Evolutionary conservation across 2,329 filamentous ascomycete genomes (phyloP).

Genomic region (Botrytis galanthina): DNA sequence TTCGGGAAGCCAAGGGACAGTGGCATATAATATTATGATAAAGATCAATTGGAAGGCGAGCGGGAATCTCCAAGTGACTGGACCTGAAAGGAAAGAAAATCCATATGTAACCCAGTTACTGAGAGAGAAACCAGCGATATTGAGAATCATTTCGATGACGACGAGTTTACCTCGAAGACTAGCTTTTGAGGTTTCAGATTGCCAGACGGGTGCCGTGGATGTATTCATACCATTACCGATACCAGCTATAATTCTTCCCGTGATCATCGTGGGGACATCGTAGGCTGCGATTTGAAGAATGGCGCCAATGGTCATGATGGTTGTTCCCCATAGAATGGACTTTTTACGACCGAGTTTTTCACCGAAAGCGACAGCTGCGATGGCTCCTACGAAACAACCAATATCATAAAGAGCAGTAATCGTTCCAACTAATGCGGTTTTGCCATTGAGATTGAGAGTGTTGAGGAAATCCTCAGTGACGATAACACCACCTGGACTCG

Average conservation of each 20-base stretch:
- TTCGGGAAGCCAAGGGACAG: slow-evolving; percentile 38
- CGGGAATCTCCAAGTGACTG: slow-evolving; percentile 21
- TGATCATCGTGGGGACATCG: slow-evolving; percentile 54
- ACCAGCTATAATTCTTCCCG: slow-evolving; percentile 71
- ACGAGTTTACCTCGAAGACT: slow-evolving; percentile 23
- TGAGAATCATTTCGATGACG: slow-evolving; percentile 21
- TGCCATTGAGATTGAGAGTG: slow-evolving; percentile 36
- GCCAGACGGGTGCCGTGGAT: slow-evolving; percentile 40
- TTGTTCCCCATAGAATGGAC: slow-evolving; percentile 30
- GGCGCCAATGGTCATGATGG: slow-evolving; percentile 32
- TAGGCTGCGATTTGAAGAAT: slow-evolving; percentile 39
- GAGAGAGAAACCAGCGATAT: slow-evolving; percentile 20
- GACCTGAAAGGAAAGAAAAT: slow-evolving; percentile 20
- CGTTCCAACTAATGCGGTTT: slow-evolving; percentile 40
- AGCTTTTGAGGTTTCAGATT: slow-evolving; percentile 23
- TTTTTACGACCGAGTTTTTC: slow-evolving; percentile 42
- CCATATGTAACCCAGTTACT: slow-evolving; percentile 22
- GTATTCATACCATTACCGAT: slow-evolving; percentile 67
- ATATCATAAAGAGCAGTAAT: slow-evolving; percentile 49
- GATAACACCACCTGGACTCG: slow-evolving; percentile 44
- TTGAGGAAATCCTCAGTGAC: slow-evolving; percentile 45
- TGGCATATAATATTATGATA: slow-evolving; percentile 15
- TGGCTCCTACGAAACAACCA: slow-evolving; percentile 49
- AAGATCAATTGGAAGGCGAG: slow-evolving; percentile 23
- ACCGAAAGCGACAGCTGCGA: slow-evolving; percentile 27